A percentile compares a stretch with the other conserved stretches of the same genome.
Evolutionary conservation across 805 yeast genomes (phyloP).

Genomic region (Schizosaccharomyces octosporus): DNA sequence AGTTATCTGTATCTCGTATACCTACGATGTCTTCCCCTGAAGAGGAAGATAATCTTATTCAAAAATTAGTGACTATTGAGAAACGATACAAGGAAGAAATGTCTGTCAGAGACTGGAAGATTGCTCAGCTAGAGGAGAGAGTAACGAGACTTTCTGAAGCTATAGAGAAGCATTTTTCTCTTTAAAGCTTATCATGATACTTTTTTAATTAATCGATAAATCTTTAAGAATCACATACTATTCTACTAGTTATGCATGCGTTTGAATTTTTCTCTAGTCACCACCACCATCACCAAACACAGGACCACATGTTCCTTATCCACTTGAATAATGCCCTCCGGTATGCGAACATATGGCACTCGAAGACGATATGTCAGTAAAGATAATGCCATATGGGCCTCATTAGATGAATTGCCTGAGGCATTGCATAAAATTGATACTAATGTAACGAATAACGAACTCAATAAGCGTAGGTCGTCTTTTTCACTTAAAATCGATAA

Average conservation of each 20-base stretch:
- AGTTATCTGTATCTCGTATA: background rate
- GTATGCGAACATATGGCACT: background rate
- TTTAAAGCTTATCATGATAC: too few relatives aligned
- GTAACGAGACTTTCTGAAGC: background rate
- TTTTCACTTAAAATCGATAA: background rate
- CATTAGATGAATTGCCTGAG: background rate
- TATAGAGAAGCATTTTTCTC: background rate
- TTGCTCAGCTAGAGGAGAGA: background rate
- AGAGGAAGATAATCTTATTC: background rate
- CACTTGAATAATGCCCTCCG: background rate
- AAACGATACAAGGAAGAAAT: background rate
- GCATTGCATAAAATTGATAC: background rate
- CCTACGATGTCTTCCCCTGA: background rate
- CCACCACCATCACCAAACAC: too few relatives aligned
- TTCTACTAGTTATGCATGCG: too few relatives aligned
- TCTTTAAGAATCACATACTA: too few relatives aligned
- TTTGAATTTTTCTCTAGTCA: too few relatives aligned
- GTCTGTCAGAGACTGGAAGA: background rate
- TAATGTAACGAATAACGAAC: background rate
- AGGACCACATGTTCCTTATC: background rate
- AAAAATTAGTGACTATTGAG: background rate
- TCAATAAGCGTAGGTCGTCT: background rate
- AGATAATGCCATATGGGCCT: background rate
- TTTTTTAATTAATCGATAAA: too few relatives aligned
- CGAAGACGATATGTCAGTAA: background rate